A percentile compares a stretch with the other conserved stretches of the same genome.
These are phyloP conservation scores for Emmonsia crescens DNA, from an alignment of 2,329 filamentous ascomycete species.

Conservation along the genomic window DNA sequence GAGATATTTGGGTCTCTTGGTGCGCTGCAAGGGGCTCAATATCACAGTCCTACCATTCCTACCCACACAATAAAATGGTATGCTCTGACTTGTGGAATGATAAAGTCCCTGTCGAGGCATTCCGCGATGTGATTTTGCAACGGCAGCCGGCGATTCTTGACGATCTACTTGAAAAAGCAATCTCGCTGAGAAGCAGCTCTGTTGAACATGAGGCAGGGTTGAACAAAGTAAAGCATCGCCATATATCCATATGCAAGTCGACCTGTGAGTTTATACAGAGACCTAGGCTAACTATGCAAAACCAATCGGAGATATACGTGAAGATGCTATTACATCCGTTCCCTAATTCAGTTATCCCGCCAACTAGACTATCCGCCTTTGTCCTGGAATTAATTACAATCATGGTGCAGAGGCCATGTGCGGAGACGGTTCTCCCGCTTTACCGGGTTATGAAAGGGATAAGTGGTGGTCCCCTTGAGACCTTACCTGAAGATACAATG, in stretches of 20 bases:
- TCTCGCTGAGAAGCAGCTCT: too few species aligned
- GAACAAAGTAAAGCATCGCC: too few species aligned
- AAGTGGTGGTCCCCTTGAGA: slow-evolving; percentile 19
- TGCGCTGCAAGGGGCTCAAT: too few species aligned
- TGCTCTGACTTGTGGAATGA: slow-evolving; percentile 7
- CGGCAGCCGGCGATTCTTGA: slow-evolving; percentile 27
- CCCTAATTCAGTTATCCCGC: too few species aligned
- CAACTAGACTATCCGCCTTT: too few species aligned
- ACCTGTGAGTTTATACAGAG: not conserved
- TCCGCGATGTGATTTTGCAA: slow-evolving; percentile 25
- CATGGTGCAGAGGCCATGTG: slow-evolving; percentile 21
- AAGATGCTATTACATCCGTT: slow-evolving; percentile 27
- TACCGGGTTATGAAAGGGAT: slow-evolving; percentile 25
- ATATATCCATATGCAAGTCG: not conserved
- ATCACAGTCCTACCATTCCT: not conserved
- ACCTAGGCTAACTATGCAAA: not conserved
- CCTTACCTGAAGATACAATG: slow-evolving; percentile 25
- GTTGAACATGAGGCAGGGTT: too few species aligned
- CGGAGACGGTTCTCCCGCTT: slow-evolving; percentile 25
- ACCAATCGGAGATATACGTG: slow-evolving; percentile 25
- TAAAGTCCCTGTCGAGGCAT: slow-evolving; percentile 19
- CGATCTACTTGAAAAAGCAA: slow-evolving; percentile 23
- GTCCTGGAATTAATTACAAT: too few species aligned
- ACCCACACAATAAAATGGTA: not conserved
- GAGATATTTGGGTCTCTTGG: too few species aligned